Percentiles rank a stretch among this genome's conserved stretches.
Evolutionary conservation across 1,284 basidiomycete species (phyloP).

Genomic region (Ganoderma leucocontextum): DNA sequence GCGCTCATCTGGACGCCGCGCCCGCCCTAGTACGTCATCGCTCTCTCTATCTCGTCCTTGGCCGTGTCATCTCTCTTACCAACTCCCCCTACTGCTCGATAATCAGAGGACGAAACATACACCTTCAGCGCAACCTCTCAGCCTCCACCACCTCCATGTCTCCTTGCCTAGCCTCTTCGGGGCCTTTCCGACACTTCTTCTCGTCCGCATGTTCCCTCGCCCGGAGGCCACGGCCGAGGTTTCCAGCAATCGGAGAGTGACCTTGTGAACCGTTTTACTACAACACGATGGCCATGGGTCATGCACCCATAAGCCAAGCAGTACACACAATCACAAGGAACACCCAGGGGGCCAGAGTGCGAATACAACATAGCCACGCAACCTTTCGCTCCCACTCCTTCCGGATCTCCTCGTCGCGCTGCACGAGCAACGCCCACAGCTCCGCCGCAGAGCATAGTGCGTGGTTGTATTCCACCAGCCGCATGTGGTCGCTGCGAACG

Average conservation of each 20-base stretch:
- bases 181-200: not conserved
- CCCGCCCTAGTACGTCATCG: conserved; percentile 4
- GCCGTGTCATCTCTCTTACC: not conserved
- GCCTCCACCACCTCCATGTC: not conserved
- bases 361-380: not conserved
- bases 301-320: conserved; percentile 1
- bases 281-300: not conserved
- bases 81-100: not conserved
- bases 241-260: not conserved
- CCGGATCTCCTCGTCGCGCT: conserved; percentile 1
- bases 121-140: not conserved
- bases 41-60: not conserved
- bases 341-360: not conserved
- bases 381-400: conserved; percentile 11
- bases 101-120: not conserved
- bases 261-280: not conserved
- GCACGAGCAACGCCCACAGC: conserved; percentile 22
- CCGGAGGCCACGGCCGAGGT: not conserved
- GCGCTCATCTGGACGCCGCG: not conserved
- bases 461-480: conserved; percentile 13
- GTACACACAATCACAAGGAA: conserved; percentile 4
- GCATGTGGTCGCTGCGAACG: conserved; percentile 20
- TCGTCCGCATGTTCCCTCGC: conserved; percentile 8
- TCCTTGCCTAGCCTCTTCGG: conserved; percentile 1
- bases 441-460: conserved; percentile 17